Base-by-base conservation (phyloP, 306 rosid species). In the Dalbergia cochinchinensis region DNA sequence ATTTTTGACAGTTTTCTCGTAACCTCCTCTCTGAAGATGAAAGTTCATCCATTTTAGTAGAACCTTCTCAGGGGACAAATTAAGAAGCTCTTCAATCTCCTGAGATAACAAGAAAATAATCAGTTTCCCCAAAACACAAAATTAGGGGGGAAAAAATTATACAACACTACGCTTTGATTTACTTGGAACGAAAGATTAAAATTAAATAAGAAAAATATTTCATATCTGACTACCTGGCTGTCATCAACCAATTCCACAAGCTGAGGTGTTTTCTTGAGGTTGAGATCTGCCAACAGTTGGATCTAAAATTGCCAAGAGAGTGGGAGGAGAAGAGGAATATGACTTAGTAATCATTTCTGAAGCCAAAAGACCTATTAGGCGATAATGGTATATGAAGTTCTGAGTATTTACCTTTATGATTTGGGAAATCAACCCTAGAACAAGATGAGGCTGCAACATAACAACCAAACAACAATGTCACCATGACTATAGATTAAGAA, bases 81-180 rank as follows among this genome's bases (percentile, higher is more conserved):
- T 91, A 83, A 96, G 82, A 85, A 93, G 96, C 90, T 96, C 99
- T 88, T 96, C 99, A 76, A 96, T 90, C 42, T 93, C 98, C 99
- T 96, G 85, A 67, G 69, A 85, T 61, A 73, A 47, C 78, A 74
- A 76, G 7, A 11, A 57, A 71, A 55, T 18, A 69, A 59, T 80
- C 60, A 72, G 42, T 42, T 16, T 42, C 9, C 39, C n/a, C 7
- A 16, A 63, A 59, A 78, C 31, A 26, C 31, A 26, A 26, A 26
- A 26, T 26, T 2, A 26, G 31, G 3, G 3, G 3, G 2, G 2
- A 26, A 26, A 22, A 22, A 22, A 22, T 22, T 22, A 65, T 41
- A 47, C n/a, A 82, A 53, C 8, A 59, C 3, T 55, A 2, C 63
- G 73, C 35, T 37, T 60, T 47, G 14, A n/a, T 74, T 80, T 10